Conservation (phyloP, 2,329 filamentous ascomycete genomes). For the Penicillium digitatum region DNA sequence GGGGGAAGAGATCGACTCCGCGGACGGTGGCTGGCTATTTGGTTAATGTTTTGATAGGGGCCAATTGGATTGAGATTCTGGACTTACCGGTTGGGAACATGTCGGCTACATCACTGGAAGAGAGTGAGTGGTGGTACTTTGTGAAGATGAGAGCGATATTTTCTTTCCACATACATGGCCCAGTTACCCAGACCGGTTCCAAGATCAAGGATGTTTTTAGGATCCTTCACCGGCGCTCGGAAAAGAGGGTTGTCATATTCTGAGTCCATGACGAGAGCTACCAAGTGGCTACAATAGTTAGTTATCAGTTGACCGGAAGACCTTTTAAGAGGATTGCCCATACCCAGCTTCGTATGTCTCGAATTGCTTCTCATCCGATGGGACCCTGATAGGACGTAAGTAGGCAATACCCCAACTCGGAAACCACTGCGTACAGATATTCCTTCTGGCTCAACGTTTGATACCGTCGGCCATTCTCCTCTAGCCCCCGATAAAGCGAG, state of each 20-base stretch:
- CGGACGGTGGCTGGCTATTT: constrained; percentile 12
- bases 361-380: constrained; percentile 17
- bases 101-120: constrained; percentile 18
- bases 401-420: neutral
- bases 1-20: constrained; percentile 26
- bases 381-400: constrained; percentile 4
- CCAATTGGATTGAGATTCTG: neutral
- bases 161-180: constrained; percentile 6
- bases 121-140: constrained; percentile 6
- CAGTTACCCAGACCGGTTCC: constrained; percentile 6
- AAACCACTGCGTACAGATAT: constrained; percentile 10
- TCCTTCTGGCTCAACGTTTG: constrained; percentile 20
- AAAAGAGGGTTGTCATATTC: constrained; percentile 13
- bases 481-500: constrained; percentile 19
- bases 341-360: constrained; percentile 19
- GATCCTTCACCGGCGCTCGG: constrained; percentile 8
- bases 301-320: neutral
- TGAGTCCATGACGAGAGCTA: constrained; percentile 14
- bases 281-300: constrained; percentile 10
- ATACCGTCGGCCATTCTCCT: constrained; percentile 22
- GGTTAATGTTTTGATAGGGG: neutral
- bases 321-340: neutral
- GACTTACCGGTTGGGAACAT: constrained; percentile 17
- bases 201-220: constrained; percentile 7
- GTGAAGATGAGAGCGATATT: neutral